Evolutionary conservation across 2,329 filamentous ascomycete genomes (phyloP).

Genomic region (Hypocreales sp.): DNA sequence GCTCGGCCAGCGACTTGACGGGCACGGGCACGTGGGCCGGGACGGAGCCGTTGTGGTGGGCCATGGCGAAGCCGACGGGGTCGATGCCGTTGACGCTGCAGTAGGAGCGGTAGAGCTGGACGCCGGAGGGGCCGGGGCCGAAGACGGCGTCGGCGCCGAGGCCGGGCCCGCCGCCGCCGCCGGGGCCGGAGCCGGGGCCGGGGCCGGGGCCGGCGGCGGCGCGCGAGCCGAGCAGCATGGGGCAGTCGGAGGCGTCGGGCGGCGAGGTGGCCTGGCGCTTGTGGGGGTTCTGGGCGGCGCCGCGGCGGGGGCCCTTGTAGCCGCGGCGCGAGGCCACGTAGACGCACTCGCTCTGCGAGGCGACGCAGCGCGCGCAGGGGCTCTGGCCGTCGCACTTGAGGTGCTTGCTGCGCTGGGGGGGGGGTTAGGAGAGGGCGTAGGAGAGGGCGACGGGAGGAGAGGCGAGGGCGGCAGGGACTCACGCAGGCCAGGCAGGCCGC

Average conservation of each 20-base stretch:
- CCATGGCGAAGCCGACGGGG: conserved; percentile 6
- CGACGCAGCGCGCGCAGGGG: conserved; percentile 53
- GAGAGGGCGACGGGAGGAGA: not conserved
- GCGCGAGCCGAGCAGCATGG: conserved; percentile 15
- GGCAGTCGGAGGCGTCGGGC: conserved; percentile 21
- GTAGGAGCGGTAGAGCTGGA: conserved; percentile 24
- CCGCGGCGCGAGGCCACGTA: conserved; percentile 63
- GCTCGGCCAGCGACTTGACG: conserved; percentile 30
- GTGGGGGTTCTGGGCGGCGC: conserved; percentile 25
- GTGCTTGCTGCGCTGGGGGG: conserved; percentile 42
- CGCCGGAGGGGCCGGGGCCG: conserved; percentile 7
- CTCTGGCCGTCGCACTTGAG: conserved; percentile 60
- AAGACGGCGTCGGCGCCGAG: conserved; percentile 8
- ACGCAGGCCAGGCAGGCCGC: conserved; percentile 42
- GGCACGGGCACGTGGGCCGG: conserved; percentile 8
- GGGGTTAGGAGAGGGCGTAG: conserved; percentile 3
- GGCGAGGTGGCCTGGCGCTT: conserved; percentile 33
- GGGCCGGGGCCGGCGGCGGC: no score
- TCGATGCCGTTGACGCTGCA: conserved; percentile 11
- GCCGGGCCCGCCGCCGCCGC: conserved; percentile 2
- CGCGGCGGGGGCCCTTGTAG: conserved; percentile 44
- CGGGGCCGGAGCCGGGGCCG: no score
- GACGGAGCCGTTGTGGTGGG: conserved; percentile 5
- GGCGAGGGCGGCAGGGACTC: conserved; percentile 12
- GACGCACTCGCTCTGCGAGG: conserved; percentile 44